phyloP scores from a whole-genome alignment of 108 stramenopile genomes.

The Aurantiochytrium sp. region DNA sequence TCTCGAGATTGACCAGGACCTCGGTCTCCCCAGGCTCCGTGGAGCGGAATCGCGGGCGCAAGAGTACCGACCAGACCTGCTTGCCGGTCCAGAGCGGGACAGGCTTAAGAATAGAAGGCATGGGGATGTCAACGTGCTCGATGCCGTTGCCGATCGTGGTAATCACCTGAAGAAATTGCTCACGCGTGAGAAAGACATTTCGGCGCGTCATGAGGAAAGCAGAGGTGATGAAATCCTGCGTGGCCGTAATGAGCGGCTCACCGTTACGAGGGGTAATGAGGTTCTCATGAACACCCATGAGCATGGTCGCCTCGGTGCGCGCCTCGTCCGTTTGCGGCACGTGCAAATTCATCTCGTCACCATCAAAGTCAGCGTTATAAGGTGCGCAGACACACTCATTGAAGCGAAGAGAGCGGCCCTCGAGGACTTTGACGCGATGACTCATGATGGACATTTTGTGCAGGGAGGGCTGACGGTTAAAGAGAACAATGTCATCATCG shows the following conservation, averaged over 20 bases:
- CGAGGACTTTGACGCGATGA: slow-evolving; percentile 84
- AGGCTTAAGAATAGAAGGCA: slow-evolving; percentile 82
- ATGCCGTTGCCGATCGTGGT: slow-evolving; percentile 81
- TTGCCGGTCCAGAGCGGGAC: slow-evolving; percentile 93
- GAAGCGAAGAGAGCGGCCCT: slow-evolving; percentile 93
- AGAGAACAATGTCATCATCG: slow-evolving; percentile 90
- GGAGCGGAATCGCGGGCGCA: slow-evolving; percentile 64
- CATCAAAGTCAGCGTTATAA: slow-evolving; percentile 98
- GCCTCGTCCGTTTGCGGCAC: slow-evolving; percentile 98
- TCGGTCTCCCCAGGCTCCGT: slow-evolving; percentile 26
- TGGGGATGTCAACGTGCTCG: slow-evolving; percentile 80
- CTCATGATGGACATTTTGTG: slow-evolving; percentile 97
- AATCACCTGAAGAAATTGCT: slow-evolving; percentile 73
- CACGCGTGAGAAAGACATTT: slow-evolving; percentile 81
- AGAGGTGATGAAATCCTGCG: slow-evolving; percentile 92
- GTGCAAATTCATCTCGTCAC: slow-evolving; percentile 99
- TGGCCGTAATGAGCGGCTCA: slow-evolving; percentile 90
- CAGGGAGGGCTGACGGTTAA: slow-evolving; percentile 98
- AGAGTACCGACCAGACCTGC: slow-evolving; percentile 73
- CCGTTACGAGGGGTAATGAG: slow-evolving; percentile 91
- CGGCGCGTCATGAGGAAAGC: slow-evolving; percentile 83
- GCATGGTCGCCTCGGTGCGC: slow-evolving; percentile 79
- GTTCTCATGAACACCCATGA: slow-evolving; percentile 92
- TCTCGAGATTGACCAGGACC: slow-evolving; percentile 65
- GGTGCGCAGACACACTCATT: slow-evolving; percentile 97